Conservation (phyloP, 1,139 yeast genomes). For the Candida sp. region DNA sequence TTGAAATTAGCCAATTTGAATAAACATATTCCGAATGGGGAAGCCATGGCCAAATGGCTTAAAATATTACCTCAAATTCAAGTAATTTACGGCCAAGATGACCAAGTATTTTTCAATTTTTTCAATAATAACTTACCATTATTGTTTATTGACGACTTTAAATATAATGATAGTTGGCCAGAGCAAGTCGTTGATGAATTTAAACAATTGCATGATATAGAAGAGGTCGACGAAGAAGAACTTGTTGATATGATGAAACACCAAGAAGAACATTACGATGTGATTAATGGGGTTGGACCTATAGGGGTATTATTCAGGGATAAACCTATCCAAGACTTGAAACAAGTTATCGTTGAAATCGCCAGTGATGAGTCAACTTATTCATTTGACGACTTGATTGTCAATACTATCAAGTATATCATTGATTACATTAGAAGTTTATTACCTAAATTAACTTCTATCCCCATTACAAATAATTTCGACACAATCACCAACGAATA, state of each 20-base stretch:
- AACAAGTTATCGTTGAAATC: slow-evolving; percentile 3
- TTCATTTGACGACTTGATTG: slow-evolving; percentile 3
- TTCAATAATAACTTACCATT: slow-evolving; percentile 12
- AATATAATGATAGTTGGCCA: slow-evolving; percentile 13
- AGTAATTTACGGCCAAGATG: slow-evolving; percentile 10
- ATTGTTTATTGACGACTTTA: slow-evolving; percentile 12
- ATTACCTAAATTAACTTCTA: background rate
- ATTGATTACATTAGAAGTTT: slow-evolving; percentile 5
- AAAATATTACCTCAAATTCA: slow-evolving; percentile 23
- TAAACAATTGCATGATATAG: slow-evolving; percentile 6
- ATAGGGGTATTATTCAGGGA: slow-evolving; percentile 14
- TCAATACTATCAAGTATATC: slow-evolving; percentile 6
- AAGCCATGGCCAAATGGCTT: slow-evolving; percentile 20
- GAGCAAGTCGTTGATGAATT: slow-evolving; percentile 8
- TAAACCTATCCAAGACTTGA: slow-evolving; percentile 4
- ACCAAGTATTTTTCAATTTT: slow-evolving; percentile 16
- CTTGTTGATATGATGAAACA: slow-evolving; percentile 13
- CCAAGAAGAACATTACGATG: slow-evolving; percentile 25
- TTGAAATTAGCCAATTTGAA: slow-evolving; percentile 7
- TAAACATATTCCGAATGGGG: slow-evolving; percentile 5
- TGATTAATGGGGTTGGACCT: slow-evolving; percentile 22
- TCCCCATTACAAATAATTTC: slow-evolving; percentile 3
- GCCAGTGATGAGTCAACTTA: slow-evolving; percentile 4
- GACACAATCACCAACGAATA: slow-evolving; percentile 7
- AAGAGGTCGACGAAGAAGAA: slow-evolving; percentile 10